phyloP scores from a whole-genome alignment of 2,329 filamentous ascomycete species.

The Claviceps fusiformis region DNA sequence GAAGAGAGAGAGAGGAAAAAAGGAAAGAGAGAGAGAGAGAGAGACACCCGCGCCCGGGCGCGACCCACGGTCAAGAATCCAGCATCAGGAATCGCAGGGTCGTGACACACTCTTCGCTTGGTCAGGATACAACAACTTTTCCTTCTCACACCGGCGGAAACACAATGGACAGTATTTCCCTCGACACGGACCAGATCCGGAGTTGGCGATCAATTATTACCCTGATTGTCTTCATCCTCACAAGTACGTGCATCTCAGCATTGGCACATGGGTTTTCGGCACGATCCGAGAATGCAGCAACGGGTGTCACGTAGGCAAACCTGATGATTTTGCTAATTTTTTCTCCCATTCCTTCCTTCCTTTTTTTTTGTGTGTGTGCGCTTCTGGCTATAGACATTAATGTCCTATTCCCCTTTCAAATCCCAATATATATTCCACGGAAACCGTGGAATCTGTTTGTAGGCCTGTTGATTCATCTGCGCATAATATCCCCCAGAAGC shows the following conservation, averaged over 20 bases:
- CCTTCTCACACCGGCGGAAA: not conserved
- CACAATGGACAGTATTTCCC: conserved; percentile 4
- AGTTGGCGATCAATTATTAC: conserved; percentile 59
- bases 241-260: conserved; percentile 41
- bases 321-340: not conserved
- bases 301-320: not conserved
- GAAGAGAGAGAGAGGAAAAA: too few species aligned
- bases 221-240: conserved; percentile 52
- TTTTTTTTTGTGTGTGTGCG: not conserved
- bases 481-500: conserved; percentile 37
- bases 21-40: too few species aligned
- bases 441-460: conserved; percentile 30
- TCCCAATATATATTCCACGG: conserved; percentile 48
- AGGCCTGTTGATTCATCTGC: conserved; percentile 19
- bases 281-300: not conserved
- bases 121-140: too few species aligned
- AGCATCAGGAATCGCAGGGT: not conserved
- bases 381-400: conserved; percentile 40
- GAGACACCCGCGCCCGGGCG: not conserved
- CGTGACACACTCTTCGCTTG: not conserved
- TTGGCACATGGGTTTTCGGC: not conserved
- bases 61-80: not conserved
- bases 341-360: too few species aligned
- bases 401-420: conserved; percentile 55
- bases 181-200: conserved; percentile 30